Conservation (phyloP, 306 rosid species). For the Rosa lucieae region DNA sequence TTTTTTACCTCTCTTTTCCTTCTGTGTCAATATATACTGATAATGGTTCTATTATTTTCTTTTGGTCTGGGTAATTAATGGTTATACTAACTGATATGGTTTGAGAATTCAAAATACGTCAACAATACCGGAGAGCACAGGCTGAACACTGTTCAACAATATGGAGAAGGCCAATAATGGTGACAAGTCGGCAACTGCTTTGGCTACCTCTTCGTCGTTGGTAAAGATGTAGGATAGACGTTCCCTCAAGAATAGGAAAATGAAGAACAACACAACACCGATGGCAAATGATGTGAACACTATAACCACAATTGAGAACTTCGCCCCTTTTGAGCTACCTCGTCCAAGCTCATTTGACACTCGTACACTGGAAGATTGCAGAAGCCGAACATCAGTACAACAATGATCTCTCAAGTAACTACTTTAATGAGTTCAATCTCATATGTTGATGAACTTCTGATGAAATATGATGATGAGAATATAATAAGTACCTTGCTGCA, state of each 20-base stretch:
- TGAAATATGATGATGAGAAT: neutral
- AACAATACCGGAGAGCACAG: conserved; percentile 51
- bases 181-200: conserved; percentile 48
- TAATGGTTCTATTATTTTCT: neutral
- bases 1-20: neutral
- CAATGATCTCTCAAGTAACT: neutral
- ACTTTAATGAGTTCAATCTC: neutral
- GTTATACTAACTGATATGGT: neutral
- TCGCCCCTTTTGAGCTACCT: conserved; percentile 53
- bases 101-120: neutral
- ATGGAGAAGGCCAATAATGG: conserved; percentile 53
- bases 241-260: conserved; percentile 41
- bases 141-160: conserved; percentile 56
- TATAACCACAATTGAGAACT: conserved; percentile 38
- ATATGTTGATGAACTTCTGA: neutral
- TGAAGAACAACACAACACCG: conserved; percentile 39
- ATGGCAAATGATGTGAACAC: conserved; percentile 42
- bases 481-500: conserved; percentile 45
- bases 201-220: conserved; percentile 32
- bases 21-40: neutral
- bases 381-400: neutral
- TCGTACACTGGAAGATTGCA: conserved; percentile 39
- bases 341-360: conserved; percentile 64
- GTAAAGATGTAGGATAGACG: conserved; percentile 53
- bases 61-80: neutral